Evolutionary conservation across 768 basidiomycete species (phyloP).

Genomic region (Trametes cubensis): DNA sequence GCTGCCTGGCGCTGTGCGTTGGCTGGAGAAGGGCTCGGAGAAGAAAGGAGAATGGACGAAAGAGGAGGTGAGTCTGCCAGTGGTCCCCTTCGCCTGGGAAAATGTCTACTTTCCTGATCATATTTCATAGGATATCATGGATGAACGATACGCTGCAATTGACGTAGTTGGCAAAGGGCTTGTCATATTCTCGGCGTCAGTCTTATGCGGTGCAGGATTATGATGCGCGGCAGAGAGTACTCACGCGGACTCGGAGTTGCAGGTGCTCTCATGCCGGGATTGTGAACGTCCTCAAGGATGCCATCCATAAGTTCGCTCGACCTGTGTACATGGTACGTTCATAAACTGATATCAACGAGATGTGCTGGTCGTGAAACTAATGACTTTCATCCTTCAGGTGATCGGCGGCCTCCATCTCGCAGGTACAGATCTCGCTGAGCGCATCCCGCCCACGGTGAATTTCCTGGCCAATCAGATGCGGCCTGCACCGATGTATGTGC

Average conservation of each 20-base stretch:
- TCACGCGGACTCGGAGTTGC: neutral
- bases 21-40: constrained; percentile 39
- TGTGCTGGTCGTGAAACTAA: neutral
- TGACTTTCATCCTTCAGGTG: constrained; percentile 46
- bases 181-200: constrained; percentile 83
- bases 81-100: neutral
- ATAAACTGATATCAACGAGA: neutral
- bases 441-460: constrained; percentile 69
- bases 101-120: neutral
- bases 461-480: constrained; percentile 64
- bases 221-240: neutral
- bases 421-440: constrained; percentile 60
- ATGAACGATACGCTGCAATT: constrained; percentile 77
- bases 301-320: constrained; percentile 58
- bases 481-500: constrained; percentile 68
- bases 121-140: constrained; percentile 65
- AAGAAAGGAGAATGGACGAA: constrained; percentile 46
- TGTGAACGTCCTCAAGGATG: constrained; percentile 79
- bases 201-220: constrained; percentile 15
- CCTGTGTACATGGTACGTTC: constrained; percentile 73
- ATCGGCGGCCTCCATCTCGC: constrained; percentile 87
- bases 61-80: constrained; percentile 50
- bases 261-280: constrained; percentile 83
- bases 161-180: constrained; percentile 84
- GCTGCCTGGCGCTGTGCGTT: constrained; percentile 66